Evolutionary conservation across 257 asterid species (phyloP).

Genomic region (Solanum boliviense): DNA sequence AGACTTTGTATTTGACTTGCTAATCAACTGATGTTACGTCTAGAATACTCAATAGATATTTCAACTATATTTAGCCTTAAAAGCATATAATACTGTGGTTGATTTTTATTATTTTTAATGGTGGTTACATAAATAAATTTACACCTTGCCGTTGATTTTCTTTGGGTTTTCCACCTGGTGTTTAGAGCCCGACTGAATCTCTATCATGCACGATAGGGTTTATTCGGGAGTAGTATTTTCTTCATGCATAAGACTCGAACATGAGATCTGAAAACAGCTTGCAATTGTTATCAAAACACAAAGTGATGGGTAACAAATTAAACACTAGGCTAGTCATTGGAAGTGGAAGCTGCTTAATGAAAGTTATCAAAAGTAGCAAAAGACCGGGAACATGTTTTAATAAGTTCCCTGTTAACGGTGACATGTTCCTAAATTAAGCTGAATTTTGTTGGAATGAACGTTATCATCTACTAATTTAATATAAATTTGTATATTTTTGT

Average conservation of each 20-base stretch:
- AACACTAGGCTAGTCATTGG: not conserved
- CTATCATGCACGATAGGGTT: no score
- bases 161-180: no score
- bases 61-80: not conserved
- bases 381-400: constrained; percentile 28
- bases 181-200: no score
- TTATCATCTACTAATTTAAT: not conserved
- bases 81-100: not conserved
- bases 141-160: no score
- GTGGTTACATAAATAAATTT: not conserved
- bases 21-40: not conserved
- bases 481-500: not conserved
- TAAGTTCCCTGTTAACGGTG: constrained; percentile 12
- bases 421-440: constrained; percentile 10
- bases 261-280: not conserved
- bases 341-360: not conserved
- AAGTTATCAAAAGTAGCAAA: constrained; percentile 6
- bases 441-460: constrained; percentile 15
- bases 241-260: no score
- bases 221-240: no score
- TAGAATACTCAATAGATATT: not conserved
- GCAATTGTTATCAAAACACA: not conserved
- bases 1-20: not conserved
- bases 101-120: not conserved
- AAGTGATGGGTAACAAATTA: not conserved